Base-by-base conservation (phyloP, 106 monocot genomes). In the Dactylorhiza incarnata region DNA sequence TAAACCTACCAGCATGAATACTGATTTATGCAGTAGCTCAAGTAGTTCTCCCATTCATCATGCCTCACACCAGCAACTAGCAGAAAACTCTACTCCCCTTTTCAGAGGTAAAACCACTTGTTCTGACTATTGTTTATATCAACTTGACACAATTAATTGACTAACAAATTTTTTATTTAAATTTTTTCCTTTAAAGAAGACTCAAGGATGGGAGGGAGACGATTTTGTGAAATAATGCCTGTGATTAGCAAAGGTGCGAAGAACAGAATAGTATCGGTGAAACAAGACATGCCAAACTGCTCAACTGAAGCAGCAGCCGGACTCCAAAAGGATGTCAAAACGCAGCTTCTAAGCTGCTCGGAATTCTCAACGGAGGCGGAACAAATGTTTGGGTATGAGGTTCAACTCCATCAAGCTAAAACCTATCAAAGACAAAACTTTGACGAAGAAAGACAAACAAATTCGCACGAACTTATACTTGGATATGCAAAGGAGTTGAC, bases 401-500 rank as follows among this genome's bases (percentile, higher is more conserved):
- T 19, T 55, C 49, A 51, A 7, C 15, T n/a, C 0, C 58, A 46
- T 54, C 53, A 45, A 11, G 23, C 72, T 6, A 45, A 52, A 59
- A 48, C 15, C 45, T 2, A 74, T 19, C 49, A 44, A 74, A 75
- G 49, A 45, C 50, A 55, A 24, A 71, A 53, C 20, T 25, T 49
- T 16, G 43, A 73, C 6, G 45, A 49, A 17, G 24, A 22, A 23
- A 68, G 61, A 66, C 47, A 16, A 22, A 45, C 62, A 72, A 62
- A 77, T 62, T 45, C 63, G 46, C 6, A 46, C 9, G 12, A 78
- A 76, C 51, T 78, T 83, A 43, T 62, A 76, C 48, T 69, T 78
- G 52, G 80, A 76, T 81, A 67, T 44, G 73, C 75, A 2, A 67
- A 23, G 22, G 88, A 88, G 78, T 2, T 83, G 16, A 72, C 83